A percentile compares a stretch with the other conserved stretches of the same genome.
Conservation (phyloP, 768 basidiomycete genomes). For the Clavulina sp. region DNA sequence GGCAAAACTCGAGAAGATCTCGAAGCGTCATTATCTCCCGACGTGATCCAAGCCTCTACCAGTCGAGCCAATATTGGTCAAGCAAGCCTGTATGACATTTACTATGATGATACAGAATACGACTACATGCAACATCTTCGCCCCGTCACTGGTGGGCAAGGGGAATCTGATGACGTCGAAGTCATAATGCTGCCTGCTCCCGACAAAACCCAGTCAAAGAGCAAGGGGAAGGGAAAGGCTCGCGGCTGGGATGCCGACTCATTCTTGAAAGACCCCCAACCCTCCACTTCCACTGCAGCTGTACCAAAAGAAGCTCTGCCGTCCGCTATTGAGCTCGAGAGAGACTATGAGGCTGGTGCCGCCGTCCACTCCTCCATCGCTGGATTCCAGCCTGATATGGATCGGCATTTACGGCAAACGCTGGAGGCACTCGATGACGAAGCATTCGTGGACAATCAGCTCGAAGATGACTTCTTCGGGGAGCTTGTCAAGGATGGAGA, state of each 20-base stretch:
- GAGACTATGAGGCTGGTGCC: constrained; percentile 42
- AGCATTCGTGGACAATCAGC: constrained; percentile 67
- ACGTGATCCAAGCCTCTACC: constrained; percentile 30
- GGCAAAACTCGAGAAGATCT: constrained; percentile 72
- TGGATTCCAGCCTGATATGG: constrained; percentile 91
- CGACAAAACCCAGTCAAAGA: constrained; percentile 3
- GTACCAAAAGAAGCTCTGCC: constrained; percentile 50
- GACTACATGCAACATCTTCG: constrained; percentile 98
- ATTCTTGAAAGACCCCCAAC: constrained; percentile 22
- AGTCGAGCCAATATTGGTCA: constrained; percentile 54
- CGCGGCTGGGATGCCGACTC: constrained; percentile 23
- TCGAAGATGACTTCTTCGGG: constrained; percentile 61
- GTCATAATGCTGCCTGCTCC: constrained; percentile 70
- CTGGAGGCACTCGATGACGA: constrained; percentile 93
- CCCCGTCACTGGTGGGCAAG: constrained; percentile 33
- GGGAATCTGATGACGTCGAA: constrained; percentile 65
- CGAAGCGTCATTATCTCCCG: constrained; percentile 36
- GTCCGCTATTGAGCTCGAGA: constrained; percentile 53
- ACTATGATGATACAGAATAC: constrained; percentile 91
- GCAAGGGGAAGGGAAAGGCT: constrained; percentile 18
- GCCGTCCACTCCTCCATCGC: constrained; percentile 65
- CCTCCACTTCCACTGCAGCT: background rate
- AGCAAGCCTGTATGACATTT: constrained; percentile 75
- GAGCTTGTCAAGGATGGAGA: constrained; percentile 60
- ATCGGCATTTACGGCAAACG: constrained; percentile 82